Conservation (phyloP, 2,329 filamentous ascomycete genomes). For the Fusarium concolor region DNA sequence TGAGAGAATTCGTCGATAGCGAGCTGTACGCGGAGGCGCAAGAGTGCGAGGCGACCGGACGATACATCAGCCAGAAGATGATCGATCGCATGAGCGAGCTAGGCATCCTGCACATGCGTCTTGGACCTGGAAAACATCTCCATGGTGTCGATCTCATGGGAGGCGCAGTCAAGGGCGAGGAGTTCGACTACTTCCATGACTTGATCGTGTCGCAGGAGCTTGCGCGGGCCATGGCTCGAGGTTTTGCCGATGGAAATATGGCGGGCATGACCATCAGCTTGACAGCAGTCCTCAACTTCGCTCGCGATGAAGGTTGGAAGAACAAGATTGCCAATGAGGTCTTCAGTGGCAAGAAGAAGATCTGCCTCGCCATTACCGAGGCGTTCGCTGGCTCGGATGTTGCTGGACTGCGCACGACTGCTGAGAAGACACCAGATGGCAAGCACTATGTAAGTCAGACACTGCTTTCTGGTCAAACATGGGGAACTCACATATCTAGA, state of each 20-base stretch:
- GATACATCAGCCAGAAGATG: constrained; percentile 76
- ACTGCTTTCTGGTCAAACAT: not conserved
- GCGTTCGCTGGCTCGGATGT: constrained; percentile 87
- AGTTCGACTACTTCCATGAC: constrained; percentile 91
- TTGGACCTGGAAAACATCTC: constrained; percentile 85
- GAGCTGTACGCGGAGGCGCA: constrained; percentile 80
- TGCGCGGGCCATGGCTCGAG: constrained; percentile 75
- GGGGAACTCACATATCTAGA: constrained; percentile 45
- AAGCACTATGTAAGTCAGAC: constrained; percentile 71
- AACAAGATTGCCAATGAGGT: constrained; percentile 77
- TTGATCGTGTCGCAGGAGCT: constrained; percentile 81
- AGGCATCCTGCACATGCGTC: constrained; percentile 82
- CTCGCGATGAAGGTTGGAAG: constrained; percentile 74
- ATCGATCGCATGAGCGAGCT: constrained; percentile 82
- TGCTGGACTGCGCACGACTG: constrained; percentile 81
- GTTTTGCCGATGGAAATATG: constrained; percentile 89
- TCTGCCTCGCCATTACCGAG: constrained; percentile 88
- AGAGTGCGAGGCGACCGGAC: constrained; percentile 79
- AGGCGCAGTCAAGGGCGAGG: constrained; percentile 78
- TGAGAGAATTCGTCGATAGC: constrained; percentile 78
- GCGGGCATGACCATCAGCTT: constrained; percentile 87
- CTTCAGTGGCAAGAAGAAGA: constrained; percentile 85
- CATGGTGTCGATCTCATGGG: constrained; percentile 75
- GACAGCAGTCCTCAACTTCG: constrained; percentile 83
- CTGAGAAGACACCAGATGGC: constrained; percentile 79